phyloP scores from a whole-genome alignment of 768 basidiomycete genomes.

The Trametes cinnabarina region DNA sequence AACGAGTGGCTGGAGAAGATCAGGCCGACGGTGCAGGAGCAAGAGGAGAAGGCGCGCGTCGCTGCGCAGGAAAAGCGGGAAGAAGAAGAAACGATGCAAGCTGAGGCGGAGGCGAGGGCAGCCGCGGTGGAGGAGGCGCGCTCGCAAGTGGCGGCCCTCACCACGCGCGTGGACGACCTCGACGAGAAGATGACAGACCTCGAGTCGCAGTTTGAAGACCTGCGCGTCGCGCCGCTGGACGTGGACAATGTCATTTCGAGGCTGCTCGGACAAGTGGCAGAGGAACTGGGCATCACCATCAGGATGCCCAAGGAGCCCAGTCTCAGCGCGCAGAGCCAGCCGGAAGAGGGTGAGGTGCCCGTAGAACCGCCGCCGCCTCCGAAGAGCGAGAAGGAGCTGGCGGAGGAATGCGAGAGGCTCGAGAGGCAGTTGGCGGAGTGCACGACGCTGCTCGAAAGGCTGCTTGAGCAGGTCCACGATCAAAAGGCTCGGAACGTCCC shows the following conservation, averaged over 20 bases:
- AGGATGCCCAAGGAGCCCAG: not conserved
- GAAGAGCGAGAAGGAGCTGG: conserved; percentile 5
- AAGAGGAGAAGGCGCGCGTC: not conserved
- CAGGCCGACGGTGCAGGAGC: not conserved
- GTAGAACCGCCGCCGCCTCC: not conserved
- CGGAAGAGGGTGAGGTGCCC: conserved; percentile 2
- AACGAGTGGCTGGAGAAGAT: not conserved
- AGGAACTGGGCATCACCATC: not conserved
- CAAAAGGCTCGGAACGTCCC: not conserved
- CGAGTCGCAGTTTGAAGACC: conserved; percentile 1
- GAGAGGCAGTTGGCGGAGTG: not conserved
- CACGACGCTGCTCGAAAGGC: not conserved
- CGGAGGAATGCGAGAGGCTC: conserved; percentile 3
- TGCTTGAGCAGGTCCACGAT: conserved; percentile 1
- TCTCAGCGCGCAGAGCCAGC: not conserved
- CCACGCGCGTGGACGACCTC: not conserved
- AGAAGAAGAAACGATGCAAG: not conserved
- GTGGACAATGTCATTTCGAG: not conserved
- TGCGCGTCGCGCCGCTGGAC: not conserved
- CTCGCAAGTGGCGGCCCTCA: not conserved
- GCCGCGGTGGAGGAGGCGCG: not conserved
- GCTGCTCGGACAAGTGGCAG: not conserved
- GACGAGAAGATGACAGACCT: conserved; percentile 10
- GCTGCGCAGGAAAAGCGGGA: not conserved
- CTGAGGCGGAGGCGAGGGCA: not conserved